These are phyloP conservation scores for Marasmius oreades DNA, from an alignment of 1,284 basidiomycete species.

Conservation along the genomic window DNA sequence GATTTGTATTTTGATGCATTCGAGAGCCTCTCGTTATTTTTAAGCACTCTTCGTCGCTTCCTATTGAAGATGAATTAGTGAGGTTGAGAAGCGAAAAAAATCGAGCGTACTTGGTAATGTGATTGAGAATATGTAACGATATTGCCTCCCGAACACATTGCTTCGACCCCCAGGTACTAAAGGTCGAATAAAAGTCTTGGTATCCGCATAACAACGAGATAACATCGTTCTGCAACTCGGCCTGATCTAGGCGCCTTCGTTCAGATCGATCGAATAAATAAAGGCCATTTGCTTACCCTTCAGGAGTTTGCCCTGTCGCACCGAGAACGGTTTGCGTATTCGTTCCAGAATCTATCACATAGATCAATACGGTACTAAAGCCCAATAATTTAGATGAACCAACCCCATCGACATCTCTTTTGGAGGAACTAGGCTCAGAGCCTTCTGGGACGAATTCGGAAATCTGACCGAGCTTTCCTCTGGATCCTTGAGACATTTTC, in stretches of 20 bases:
- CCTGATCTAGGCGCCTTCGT: constrained; percentile 39
- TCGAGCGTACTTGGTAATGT: constrained; percentile 72
- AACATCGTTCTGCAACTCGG: constrained; percentile 59
- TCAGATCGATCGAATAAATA: neutral
- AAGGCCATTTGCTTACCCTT: constrained; percentile 37
- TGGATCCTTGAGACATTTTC: constrained; percentile 36
- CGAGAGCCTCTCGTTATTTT: constrained; percentile 89
- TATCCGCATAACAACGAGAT: constrained; percentile 63
- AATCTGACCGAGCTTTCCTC: constrained; percentile 52
- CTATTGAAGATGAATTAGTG: constrained; percentile 37
- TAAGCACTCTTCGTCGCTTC: constrained; percentile 89
- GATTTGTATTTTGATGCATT: constrained; percentile 55
- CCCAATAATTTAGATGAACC: neutral
- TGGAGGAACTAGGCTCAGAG: constrained; percentile 25
- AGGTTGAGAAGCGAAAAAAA: constrained; percentile 8
- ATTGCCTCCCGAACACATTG: constrained; percentile 60
- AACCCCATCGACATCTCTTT: constrained; percentile 22
- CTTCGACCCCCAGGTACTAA: constrained; percentile 51
- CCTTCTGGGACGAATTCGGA: constrained; percentile 48
- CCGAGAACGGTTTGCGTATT: constrained; percentile 51
- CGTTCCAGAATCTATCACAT: constrained; percentile 55
- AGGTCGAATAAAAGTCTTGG: constrained; percentile 73
- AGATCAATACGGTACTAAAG: neutral
- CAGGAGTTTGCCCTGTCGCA: constrained; percentile 48
- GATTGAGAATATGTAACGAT: constrained; percentile 78